Evolutionary conservation across 345 rosid genomes (phyloP).

Genomic region (Populus nigra): DNA sequence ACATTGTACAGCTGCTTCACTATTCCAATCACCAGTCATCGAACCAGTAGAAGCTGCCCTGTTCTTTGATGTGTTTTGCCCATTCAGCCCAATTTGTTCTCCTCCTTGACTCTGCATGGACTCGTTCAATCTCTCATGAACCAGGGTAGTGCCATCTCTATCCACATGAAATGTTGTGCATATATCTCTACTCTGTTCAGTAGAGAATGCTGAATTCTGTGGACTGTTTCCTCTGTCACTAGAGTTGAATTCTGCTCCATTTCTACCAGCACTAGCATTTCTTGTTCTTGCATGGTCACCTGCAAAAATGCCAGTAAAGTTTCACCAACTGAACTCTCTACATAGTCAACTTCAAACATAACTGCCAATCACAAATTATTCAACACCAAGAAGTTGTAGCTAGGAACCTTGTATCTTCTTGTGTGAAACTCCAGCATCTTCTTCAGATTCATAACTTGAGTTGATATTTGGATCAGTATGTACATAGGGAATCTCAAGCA

Average conservation of each 20-base stretch:
- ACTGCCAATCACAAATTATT: constrained; percentile 8
- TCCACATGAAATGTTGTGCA: constrained; percentile 22
- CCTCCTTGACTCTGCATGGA: constrained; percentile 14
- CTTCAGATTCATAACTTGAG: constrained; percentile 46
- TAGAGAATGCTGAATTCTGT: constrained; percentile 29
- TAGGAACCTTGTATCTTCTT: constrained; percentile 51
- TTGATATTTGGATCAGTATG: constrained; percentile 62
- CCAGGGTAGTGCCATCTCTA: constrained; percentile 33
- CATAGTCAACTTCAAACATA: constrained; percentile 6
- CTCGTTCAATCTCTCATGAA: constrained; percentile 27
- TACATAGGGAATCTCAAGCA: constrained; percentile 59
- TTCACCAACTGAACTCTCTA: constrained; percentile 3
- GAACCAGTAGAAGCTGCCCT: constrained; percentile 29
- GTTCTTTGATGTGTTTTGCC: constrained; percentile 25
- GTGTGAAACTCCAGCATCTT: constrained; percentile 38
- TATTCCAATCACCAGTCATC: constrained; percentile 12
- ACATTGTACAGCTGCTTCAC: constrained; percentile 13
- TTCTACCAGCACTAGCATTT: constrained; percentile 31
- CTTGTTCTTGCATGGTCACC: constrained; percentile 32
- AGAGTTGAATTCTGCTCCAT: constrained; percentile 29
- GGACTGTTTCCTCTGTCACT: constrained; percentile 39
- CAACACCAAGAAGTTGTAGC: background rate
- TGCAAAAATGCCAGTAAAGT: constrained; percentile 29
- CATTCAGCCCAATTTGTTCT: constrained; percentile 15
- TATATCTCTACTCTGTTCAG: constrained; percentile 28